Percentiles rank a stretch among this genome's conserved stretches.
These are phyloP conservation scores for Hypsizygus marmoreus DNA, from an alignment of 768 basidiomycete genomes.

Conservation along the genomic window DNA sequence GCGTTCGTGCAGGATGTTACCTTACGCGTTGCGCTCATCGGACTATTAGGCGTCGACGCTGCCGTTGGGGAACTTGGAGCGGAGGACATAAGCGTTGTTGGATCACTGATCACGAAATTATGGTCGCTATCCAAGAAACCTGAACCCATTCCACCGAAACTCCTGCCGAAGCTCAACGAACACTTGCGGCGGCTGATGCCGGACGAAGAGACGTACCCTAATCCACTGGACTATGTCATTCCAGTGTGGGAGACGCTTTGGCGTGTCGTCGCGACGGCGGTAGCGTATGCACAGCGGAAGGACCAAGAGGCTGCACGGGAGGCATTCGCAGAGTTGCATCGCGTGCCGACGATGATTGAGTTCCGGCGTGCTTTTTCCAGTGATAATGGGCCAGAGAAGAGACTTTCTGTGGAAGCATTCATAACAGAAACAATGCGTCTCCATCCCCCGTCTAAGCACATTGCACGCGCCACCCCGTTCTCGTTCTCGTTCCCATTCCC, in stretches of 20 bases:
- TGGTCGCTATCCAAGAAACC: constrained; percentile 48
- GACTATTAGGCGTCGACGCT: constrained; percentile 37
- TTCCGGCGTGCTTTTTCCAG: constrained; percentile 29
- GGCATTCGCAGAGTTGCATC: constrained; percentile 39
- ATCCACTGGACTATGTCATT: constrained; percentile 54
- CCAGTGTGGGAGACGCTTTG: constrained; percentile 66
- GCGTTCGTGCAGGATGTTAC: constrained; percentile 45
- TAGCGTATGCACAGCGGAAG: constrained; percentile 41
- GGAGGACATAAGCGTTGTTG: constrained; percentile 36
- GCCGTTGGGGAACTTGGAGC: constrained; percentile 29
- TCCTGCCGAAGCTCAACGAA: constrained; percentile 34
- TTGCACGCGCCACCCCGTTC: constrained; percentile 30
- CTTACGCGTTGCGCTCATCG: constrained; percentile 42
- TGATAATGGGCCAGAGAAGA: too few species aligned
- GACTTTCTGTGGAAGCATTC: constrained; percentile 36
- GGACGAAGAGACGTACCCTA: constrained; percentile 27
- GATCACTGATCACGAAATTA: constrained; percentile 43
- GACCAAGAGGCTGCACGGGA: constrained; percentile 21
- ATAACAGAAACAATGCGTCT: constrained; percentile 49
- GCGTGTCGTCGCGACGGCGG: constrained; percentile 52
- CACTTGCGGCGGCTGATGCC: constrained; percentile 45
- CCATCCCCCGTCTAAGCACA: constrained; percentile 52
- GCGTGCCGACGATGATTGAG: constrained; percentile 24
- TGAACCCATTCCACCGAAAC: constrained; percentile 27
- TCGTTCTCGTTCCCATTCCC: constrained; percentile 3